A percentile compares a stretch with the other conserved stretches of the same genome.
phyloP scores from a whole-genome alignment of 768 basidiomycete genomes.

The Roridomyces roridus region DNA sequence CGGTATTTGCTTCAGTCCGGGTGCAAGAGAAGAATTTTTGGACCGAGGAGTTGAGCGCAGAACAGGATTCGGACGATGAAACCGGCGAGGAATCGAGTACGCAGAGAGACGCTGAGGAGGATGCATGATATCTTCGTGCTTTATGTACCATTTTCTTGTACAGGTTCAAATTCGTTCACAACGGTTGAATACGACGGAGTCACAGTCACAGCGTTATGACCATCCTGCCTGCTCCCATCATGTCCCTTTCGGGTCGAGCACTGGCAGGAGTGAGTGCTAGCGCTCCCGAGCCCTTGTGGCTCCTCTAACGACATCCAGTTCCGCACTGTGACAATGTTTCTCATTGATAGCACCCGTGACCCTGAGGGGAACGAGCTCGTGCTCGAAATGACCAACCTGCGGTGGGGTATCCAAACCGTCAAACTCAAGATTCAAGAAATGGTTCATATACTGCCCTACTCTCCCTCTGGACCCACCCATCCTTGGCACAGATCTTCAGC shows the following conservation, averaged over 20 bases:
- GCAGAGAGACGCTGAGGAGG: no score
- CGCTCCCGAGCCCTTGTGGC: no score
- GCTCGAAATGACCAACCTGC: conserved; percentile 75
- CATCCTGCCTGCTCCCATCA: no score
- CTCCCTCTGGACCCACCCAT: background rate
- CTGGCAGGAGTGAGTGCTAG: no score
- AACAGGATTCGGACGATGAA: background rate
- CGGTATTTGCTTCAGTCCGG: background rate
- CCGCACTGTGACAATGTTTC: conserved; percentile 87
- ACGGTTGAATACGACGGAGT: no score
- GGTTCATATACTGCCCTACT: conserved; percentile 48
- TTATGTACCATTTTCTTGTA: no score
- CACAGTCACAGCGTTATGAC: no score
- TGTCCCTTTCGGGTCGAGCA: no score
- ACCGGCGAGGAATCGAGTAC: no score
- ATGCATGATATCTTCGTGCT: no score
- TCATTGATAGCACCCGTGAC: conserved; percentile 78
- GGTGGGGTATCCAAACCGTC: conserved; percentile 85
- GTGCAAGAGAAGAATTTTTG: background rate
- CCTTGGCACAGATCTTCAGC: conserved; percentile 73
- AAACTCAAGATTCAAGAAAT: conserved; percentile 93
- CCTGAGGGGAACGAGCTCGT: conserved; percentile 55
- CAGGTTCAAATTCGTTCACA: no score
- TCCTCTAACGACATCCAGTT: no score
- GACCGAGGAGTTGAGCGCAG: background rate